Evolutionary conservation across 2,329 filamentous ascomycete species (phyloP), one percentile per base, ranked within the genome.

Genomic region (Helotiales sp.): DNA sequence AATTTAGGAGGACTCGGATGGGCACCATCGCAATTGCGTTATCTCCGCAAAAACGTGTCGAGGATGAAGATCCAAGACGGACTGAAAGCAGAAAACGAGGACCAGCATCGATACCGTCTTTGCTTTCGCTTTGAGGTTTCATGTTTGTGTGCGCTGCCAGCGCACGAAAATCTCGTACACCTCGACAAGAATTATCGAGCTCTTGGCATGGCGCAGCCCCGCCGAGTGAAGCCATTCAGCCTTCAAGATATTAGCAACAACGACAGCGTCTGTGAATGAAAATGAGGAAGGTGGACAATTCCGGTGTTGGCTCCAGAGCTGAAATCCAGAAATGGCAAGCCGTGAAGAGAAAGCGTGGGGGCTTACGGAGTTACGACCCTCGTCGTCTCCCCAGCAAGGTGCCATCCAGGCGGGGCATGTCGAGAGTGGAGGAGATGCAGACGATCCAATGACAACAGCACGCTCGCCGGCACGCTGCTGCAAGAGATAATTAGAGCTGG

Each of bases 301-400:
- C 40, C 49, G 49, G 54, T 40, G 19, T 34, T 58, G 56, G 55
- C 51, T 51, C 55, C 55, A 53, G 25, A 50, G 50, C 40, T 54
- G 51, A 33, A 24, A 24, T 47, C n/a, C 17, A 5, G 44, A 51
- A 54, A 58, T 58, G 47, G 40, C 34, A 55, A 54, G 50, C 55
- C 51, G 55, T 51, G 44, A 40, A 54, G 48, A 58, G 38, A 55
- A 48, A 56, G 51, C 55, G 59, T 56, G 55, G 59, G 59, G 55
- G 55, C 38, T 33, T 47, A 46, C 51, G 54, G 33, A 46, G 17
- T 42, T 34, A 54, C 34, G 30, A 25, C 8, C 36, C 36, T 19
- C 19, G 36, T 15, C 15, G 4, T 40, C 15, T 34, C 50, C 33
- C 29, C 24, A 24, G 40, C 40, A 24, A 44, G 10, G 22, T 48